Evolutionary conservation across 345 rosid genomes (phyloP).

Genomic region (Salix suchowensis): DNA sequence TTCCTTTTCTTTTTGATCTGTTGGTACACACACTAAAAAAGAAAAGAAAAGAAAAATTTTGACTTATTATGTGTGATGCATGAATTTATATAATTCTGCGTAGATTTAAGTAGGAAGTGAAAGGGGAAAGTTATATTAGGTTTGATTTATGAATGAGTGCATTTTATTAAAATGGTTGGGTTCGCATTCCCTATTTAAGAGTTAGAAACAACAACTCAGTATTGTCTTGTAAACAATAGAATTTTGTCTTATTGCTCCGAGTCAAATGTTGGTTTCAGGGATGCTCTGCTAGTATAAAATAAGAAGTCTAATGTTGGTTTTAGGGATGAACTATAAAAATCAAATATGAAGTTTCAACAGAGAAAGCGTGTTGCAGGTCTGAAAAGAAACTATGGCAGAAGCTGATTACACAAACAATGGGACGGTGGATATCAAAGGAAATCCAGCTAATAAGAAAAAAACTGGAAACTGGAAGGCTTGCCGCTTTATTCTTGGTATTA

Average conservation of each 20-base stretch:
- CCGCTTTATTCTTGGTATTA: slow-evolving; percentile 73
- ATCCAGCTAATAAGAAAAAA: slow-evolving; percentile 62
- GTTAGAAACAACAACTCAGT: background rate
- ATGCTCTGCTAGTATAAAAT: background rate
- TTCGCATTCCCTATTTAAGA: background rate
- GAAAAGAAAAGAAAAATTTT: background rate
- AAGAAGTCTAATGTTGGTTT: too few species aligned
- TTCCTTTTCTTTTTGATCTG: background rate
- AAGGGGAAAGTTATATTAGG: background rate
- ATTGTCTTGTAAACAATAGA: too few species aligned
- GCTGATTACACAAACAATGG: slow-evolving; percentile 68
- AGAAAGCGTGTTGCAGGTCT: background rate
- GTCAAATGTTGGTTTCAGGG: background rate
- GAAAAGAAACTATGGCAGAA: slow-evolving; percentile 45
- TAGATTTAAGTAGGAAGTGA: background rate
- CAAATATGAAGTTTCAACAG: background rate
- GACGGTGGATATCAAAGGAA: slow-evolving; percentile 56
- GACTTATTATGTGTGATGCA: background rate
- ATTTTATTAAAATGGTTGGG: background rate
- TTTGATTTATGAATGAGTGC: background rate
- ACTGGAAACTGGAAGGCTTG: slow-evolving; percentile 96
- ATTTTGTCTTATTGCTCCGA: background rate
- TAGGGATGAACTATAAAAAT: background rate
- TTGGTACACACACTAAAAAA: background rate
- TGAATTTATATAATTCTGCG: background rate